Evolutionary conservation across 2,329 filamentous ascomycete genomes (phyloP).

Genomic region (Aschersonia sp.): DNA sequence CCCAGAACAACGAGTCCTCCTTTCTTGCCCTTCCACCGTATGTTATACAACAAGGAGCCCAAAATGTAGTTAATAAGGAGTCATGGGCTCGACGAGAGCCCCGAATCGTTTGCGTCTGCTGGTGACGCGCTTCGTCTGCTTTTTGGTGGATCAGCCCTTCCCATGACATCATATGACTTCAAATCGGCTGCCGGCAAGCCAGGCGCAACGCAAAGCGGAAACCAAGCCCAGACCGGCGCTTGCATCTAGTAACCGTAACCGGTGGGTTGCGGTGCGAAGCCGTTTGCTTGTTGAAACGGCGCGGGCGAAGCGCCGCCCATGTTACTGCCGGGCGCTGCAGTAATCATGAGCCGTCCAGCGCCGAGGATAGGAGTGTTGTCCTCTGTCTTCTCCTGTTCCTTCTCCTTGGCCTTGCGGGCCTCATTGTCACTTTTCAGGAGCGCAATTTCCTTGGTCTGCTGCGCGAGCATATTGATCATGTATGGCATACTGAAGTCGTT

Average conservation of each 20-base stretch:
- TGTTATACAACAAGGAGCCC: no score
- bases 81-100: constrained; percentile 11
- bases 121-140: neutral
- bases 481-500: constrained; percentile 98
- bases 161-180: neutral
- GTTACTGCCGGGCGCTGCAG: constrained; percentile 61
- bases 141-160: neutral
- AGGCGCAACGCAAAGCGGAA: constrained; percentile 3
- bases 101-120: constrained; percentile 7
- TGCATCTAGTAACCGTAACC: constrained; percentile 49
- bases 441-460: constrained; percentile 78
- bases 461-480: constrained; percentile 95
- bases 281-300: constrained; percentile 66
- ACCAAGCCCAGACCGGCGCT: constrained; percentile 13
- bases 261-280: constrained; percentile 78
- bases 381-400: constrained; percentile 65
- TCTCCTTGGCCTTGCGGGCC: constrained; percentile 68
- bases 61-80: neutral
- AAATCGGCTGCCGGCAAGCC: neutral
- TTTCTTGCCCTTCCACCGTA: neutral
- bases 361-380: constrained; percentile 90
- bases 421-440: constrained; percentile 90
- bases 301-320: constrained; percentile 40
- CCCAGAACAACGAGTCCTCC: no score
- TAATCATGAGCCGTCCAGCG: constrained; percentile 82